Conservation (phyloP, 129 eudicot genomes). For the Gnaphalium uliginosum region DNA sequence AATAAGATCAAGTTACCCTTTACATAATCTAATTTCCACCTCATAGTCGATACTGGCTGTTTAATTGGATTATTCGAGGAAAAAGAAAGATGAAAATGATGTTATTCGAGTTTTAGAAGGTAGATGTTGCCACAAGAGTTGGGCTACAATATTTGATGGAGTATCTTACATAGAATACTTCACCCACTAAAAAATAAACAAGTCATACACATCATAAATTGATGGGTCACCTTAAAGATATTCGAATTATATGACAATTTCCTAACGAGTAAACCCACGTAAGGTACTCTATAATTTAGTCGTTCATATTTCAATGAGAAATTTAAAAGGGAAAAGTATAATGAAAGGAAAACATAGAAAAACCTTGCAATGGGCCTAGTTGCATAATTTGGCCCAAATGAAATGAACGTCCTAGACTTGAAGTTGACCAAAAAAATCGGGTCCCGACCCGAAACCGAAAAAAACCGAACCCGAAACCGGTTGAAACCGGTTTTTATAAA, state of each 20-base stretch:
- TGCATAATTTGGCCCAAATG: not conserved
- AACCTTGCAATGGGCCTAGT: not conserved
- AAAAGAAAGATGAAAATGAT: not conserved
- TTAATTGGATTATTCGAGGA: not conserved
- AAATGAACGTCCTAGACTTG: too few relatives aligned
- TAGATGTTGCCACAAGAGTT: not conserved
- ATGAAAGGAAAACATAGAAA: not conserved
- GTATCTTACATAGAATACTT: not conserved
- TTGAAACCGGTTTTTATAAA: too few relatives aligned
- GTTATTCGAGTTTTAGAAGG: not conserved
- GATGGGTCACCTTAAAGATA: not conserved
- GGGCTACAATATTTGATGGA: not conserved
- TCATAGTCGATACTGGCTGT: not conserved
- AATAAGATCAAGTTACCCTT: not conserved
- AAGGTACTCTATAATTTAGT: not conserved
- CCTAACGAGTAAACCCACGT: not conserved
- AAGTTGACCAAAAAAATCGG: too few relatives aligned
- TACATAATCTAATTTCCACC: not conserved
- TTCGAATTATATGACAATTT: not conserved
- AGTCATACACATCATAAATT: not conserved
- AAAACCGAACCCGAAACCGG: too few relatives aligned
- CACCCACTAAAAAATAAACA: not conserved
- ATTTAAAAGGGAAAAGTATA: too few relatives aligned
- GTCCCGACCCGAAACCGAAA: too few relatives aligned
- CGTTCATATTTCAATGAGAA: too few relatives aligned